A percentile compares a stretch with the other conserved stretches of the same genome.
Evolutionary conservation across 2,329 filamentous ascomycete species (phyloP).

Genomic region (Alternaria atra): DNA sequence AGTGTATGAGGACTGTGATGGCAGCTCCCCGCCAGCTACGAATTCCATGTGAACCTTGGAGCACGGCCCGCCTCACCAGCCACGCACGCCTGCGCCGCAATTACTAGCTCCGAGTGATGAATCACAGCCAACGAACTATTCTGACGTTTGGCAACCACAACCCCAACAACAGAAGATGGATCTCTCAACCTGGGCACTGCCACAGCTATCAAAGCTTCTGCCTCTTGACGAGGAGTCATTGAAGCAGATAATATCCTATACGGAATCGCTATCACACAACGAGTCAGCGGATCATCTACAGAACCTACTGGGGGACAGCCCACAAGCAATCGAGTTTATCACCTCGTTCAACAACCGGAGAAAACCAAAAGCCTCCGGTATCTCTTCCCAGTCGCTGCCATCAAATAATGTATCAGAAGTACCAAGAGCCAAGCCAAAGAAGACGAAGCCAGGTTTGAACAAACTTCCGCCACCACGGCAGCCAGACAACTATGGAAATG

Average conservation of each 20-base stretch:
- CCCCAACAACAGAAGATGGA: slow-evolving; percentile 41
- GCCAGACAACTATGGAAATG: slow-evolving; percentile 68
- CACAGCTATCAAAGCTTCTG: slow-evolving; percentile 80
- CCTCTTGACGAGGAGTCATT: slow-evolving; percentile 87
- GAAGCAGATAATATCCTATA: slow-evolving; percentile 84
- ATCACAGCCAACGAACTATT: slow-evolving; percentile 22
- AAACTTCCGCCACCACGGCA: slow-evolving; percentile 55
- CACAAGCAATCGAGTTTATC: slow-evolving; percentile 76
- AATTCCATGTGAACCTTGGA: slow-evolving; percentile 3
- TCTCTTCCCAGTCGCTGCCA: slow-evolving; percentile 21
- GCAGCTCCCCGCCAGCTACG: slow-evolving; percentile 14
- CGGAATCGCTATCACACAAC: slow-evolving; percentile 75
- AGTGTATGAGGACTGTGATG: slow-evolving; percentile 32
- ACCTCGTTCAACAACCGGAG: slow-evolving; percentile 76
- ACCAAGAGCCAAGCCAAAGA: slow-evolving; percentile 46
- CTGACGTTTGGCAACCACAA: slow-evolving; percentile 9
- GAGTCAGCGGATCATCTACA: slow-evolving; percentile 85
- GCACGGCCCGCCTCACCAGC: slow-evolving; percentile 22
- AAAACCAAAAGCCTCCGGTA: slow-evolving; percentile 44
- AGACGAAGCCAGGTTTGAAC: slow-evolving; percentile 54
- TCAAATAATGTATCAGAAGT: slow-evolving; percentile 40
- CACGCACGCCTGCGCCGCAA: slow-evolving; percentile 23
- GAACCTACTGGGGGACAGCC: slow-evolving; percentile 86
- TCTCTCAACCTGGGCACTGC: slow-evolving; percentile 65
- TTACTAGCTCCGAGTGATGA: slow-evolving; percentile 28